phyloP scores from a whole-genome alignment of 371 early-diverging fungal species.

The Mucor saturninus region DNA sequence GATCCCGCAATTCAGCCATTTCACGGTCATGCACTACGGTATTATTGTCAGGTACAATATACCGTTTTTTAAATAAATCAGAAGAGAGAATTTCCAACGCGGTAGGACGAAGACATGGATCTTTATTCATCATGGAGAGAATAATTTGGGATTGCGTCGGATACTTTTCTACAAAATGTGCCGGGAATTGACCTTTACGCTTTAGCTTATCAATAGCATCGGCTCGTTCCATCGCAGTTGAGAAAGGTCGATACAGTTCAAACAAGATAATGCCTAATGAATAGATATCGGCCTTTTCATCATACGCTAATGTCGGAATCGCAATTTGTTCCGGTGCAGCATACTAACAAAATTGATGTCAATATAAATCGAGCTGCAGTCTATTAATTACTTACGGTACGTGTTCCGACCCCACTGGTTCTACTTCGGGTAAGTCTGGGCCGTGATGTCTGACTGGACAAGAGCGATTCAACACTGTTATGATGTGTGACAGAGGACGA shows the following conservation, averaged over 20 bases:
- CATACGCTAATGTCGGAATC: slow-evolving; percentile 56
- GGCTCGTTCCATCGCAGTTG: slow-evolving; percentile 71
- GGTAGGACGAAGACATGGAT: slow-evolving; percentile 74
- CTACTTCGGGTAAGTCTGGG: slow-evolving; percentile 12
- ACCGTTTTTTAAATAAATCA: neutral
- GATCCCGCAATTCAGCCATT: slow-evolving; percentile 16
- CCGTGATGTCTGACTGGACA: neutral
- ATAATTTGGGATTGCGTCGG: slow-evolving; percentile 86
- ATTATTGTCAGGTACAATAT: neutral
- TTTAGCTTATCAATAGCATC: slow-evolving; percentile 63
- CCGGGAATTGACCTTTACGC: slow-evolving; percentile 70
- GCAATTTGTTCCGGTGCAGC: slow-evolving; percentile 94
- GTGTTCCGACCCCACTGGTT: slow-evolving; percentile 75
- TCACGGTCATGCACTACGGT: slow-evolving; percentile 10
- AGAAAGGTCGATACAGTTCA: slow-evolving; percentile 73
- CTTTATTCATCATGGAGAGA: slow-evolving; percentile 75
- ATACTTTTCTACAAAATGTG: slow-evolving; percentile 72
- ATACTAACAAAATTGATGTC: slow-evolving; percentile 56
- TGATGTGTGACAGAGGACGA: neutral
- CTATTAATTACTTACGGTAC: slow-evolving; percentile 52
- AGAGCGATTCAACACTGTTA: neutral
- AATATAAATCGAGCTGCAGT: neutral
- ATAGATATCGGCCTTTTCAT: slow-evolving; percentile 73
- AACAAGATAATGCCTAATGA: slow-evolving; percentile 75
- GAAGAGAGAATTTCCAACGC: slow-evolving; percentile 63